Base-by-base conservation (phyloP, 2,329 filamentous ascomycete species). In the Colletotrichum karsti region DNA sequence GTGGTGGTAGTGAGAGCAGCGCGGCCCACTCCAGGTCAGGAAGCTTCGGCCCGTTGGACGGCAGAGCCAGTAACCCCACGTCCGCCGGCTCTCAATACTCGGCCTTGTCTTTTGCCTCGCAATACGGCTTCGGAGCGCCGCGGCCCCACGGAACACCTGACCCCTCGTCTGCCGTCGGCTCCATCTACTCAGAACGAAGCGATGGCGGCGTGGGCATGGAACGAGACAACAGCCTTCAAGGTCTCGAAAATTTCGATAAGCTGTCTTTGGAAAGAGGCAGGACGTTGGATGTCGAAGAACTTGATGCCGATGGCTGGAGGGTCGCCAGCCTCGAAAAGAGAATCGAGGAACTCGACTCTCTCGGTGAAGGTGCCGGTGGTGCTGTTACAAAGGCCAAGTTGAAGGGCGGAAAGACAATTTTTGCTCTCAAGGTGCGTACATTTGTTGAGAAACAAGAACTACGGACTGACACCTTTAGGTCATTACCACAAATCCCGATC, bases 401-500 rank as follows among this genome's bases (percentile, higher is more conserved):
- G 71, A 95, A 94, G 78, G 94, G 92, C 41, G 95, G 94, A 69
- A 97, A 97, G 83, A 98, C 94, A 0, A 88, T 98, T 7, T 99
- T 99, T 84, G 96, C 96, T 7, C 83, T 99, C 59, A 99, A 99
- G 91, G 95, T 97, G 81, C 72, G 28, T 51, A 26, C 63, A 41
- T 18, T 37, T 18, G 10, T 28, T 20, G n/a, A 10, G 35, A 18
- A 42, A 18, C 15, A 22, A 13, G 4, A 62, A 70, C 39, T 28
- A 18, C 4, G 13, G 18, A 24, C 24, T 55, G 20, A 57, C 46
- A 24, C 33, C 33, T 28, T 3, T 70, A 97, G 95, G 92, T 99
- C 76, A 99, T 99, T 77, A 99, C 96, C 3, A 98, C 96, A 35
- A 97, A 98, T 77, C 96, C 96, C 2, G 96, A 99, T 74, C 95